Evolutionary conservation across 139 green algal species (phyloP).

Genomic region (Tetraselmis striata): DNA sequence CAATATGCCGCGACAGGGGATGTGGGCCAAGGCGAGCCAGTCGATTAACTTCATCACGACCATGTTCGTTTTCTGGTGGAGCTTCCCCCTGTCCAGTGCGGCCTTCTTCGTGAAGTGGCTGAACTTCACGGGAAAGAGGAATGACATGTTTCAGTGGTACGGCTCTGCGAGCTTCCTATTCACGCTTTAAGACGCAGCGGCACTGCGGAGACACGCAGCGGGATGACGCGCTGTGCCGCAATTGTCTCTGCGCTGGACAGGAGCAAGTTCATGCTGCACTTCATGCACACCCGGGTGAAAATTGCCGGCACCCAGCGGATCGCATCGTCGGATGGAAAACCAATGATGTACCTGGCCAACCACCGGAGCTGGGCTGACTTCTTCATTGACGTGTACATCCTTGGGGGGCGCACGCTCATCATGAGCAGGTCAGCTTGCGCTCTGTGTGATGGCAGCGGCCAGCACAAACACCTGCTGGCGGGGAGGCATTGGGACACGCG

Average conservation of each 20-base stretch:
- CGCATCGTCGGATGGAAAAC: background rate
- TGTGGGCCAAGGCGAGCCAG: no score
- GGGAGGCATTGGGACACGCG: no score
- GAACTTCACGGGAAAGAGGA: constrained; percentile 34
- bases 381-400: constrained; percentile 77
- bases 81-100: constrained; percentile 31
- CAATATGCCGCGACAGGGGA: no score
- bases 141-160: constrained; percentile 60
- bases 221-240: no score
- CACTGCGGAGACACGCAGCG: constrained; percentile 11
- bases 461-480: no score
- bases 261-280: constrained; percentile 39
- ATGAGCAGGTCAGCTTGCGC: constrained; percentile 52
- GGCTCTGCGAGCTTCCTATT: constrained; percentile 19
- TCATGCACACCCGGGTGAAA: constrained; percentile 31
- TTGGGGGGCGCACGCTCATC: constrained; percentile 63
- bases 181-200: constrained; percentile 25
- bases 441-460: no score
- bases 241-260: no score
- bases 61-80: constrained; percentile 53
- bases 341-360: constrained; percentile 60
- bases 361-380: constrained; percentile 89
- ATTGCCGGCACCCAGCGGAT: background rate
- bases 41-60: background rate
- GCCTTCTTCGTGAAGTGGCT: constrained; percentile 39